phyloP scores from a whole-genome alignment of 108 stramenopile species.

The Stephanodiscus triporus region DNA sequence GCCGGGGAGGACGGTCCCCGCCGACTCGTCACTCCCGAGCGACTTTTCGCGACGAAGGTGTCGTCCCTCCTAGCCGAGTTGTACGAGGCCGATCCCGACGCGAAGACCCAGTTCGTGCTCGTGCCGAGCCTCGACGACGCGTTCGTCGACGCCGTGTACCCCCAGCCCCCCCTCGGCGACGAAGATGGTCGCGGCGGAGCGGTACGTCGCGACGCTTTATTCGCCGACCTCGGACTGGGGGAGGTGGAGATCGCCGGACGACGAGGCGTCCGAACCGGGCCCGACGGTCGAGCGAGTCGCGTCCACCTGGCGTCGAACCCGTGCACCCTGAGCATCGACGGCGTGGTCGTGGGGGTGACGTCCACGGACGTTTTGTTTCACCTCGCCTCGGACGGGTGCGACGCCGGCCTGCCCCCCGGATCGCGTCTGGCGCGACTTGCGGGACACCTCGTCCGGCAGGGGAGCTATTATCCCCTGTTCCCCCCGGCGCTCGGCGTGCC shows the following conservation, averaged over 20 bases:
- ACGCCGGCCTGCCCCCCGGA: conserved; percentile 68
- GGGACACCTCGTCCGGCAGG: conserved; percentile 89
- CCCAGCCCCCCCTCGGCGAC: conserved; percentile 37
- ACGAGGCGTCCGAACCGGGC: not conserved
- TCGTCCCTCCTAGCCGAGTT: conserved; percentile 62
- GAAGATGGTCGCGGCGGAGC: not conserved
- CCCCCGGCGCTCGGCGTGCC: conserved; percentile 66
- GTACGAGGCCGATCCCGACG: conserved; percentile 40
- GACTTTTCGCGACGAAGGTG: conserved; percentile 78
- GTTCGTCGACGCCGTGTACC: conserved; percentile 87
- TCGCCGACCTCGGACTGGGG: conserved; percentile 69
- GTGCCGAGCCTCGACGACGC: conserved; percentile 95
- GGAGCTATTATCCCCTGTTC: conserved; percentile 95
- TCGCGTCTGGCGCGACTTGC: conserved; percentile 86
- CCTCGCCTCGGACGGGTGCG: conserved; percentile 83
- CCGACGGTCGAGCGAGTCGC: conserved; percentile 23
- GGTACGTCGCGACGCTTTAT: conserved; percentile 24
- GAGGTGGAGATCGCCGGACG: conserved; percentile 49
- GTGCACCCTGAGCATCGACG: conserved; percentile 87
- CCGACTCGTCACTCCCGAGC: conserved; percentile 67
- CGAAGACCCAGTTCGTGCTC: conserved; percentile 90
- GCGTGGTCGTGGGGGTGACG: conserved; percentile 84
- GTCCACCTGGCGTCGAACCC: conserved; percentile 93
- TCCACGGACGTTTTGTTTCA: conserved; percentile 90
- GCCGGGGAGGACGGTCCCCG: too few species aligned